Conservation (phyloP, 306 rosid species). For the Elaeagnus macrophylla region DNA sequence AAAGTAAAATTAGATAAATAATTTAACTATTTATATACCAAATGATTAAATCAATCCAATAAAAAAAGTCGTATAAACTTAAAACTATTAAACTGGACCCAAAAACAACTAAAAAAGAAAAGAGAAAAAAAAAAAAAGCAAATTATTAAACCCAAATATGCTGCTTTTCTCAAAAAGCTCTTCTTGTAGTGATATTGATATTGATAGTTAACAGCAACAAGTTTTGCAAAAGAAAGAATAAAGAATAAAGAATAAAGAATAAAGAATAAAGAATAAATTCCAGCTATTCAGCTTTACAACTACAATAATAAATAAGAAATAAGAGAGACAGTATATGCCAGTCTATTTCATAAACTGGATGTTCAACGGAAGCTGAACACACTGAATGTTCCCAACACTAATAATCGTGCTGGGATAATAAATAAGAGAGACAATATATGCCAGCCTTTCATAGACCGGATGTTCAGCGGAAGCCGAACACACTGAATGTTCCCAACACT, state of each 20-base stretch:
- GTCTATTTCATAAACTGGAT: neutral
- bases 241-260: constrained; percentile 75
- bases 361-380: constrained; percentile 27
- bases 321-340: neutral
- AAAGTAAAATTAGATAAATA: too few species aligned
- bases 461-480: constrained; percentile 27
- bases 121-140: too few species aligned
- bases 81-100: too few species aligned
- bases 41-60: too few species aligned
- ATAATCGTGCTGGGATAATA: constrained; percentile 58
- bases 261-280: constrained; percentile 51
- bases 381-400: constrained; percentile 42
- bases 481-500: constrained; percentile 37
- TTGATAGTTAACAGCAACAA: constrained; percentile 2
- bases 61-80: too few species aligned
- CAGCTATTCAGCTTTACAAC: constrained; percentile 24
- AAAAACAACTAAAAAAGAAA: too few species aligned
- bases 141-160: too few species aligned
- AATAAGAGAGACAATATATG: neutral
- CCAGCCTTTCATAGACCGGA: neutral
- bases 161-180: too few species aligned
- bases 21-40: too few species aligned
- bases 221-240: constrained; percentile 49
- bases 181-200: too few species aligned
- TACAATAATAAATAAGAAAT: constrained; percentile 3